phyloP scores from a whole-genome alignment of 495 filamentous ascomycete genomes.

The Aspergillus funiculosus region DNA sequence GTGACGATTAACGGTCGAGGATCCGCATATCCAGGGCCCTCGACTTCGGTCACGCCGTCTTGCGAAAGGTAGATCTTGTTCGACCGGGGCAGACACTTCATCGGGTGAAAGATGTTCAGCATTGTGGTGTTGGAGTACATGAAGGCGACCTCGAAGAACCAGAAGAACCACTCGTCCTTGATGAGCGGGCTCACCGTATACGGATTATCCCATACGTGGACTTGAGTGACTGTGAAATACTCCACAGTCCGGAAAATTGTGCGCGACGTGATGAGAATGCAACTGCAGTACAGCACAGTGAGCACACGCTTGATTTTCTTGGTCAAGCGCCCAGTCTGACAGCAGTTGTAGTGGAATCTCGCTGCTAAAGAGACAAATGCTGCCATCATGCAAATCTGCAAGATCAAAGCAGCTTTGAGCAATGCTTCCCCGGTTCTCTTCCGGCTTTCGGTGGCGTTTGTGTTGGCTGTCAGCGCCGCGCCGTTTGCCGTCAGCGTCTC shows the following conservation, averaged over 20 bases:
- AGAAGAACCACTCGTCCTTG: conserved; percentile 68
- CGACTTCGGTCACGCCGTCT: conserved; percentile 61
- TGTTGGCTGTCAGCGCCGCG: conserved; percentile 54
- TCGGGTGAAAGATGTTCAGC: conserved; percentile 59
- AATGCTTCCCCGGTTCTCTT: conserved; percentile 52
- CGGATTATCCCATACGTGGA: conserved; percentile 31
- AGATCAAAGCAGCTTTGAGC: conserved; percentile 59
- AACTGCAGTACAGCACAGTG: conserved; percentile 57
- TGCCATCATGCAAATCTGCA: conserved; percentile 60
- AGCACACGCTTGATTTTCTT: conserved; percentile 53
- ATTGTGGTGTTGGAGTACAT: conserved; percentile 60
- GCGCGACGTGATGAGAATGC: conserved; percentile 52
- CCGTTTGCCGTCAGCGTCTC: conserved; percentile 66
- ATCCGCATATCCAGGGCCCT: conserved; percentile 59
- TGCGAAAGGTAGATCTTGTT: conserved; percentile 58
- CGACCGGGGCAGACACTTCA: conserved; percentile 52
- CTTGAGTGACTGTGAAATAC: conserved; percentile 46
- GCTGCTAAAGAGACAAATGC: conserved; percentile 54
- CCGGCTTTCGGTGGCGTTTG: conserved; percentile 29
- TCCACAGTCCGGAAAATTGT: conserved; percentile 65
- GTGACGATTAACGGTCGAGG: conserved; percentile 48
- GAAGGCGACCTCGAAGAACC: conserved; percentile 59
- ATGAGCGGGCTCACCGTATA: conserved; percentile 47
- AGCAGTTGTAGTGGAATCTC: conserved; percentile 56
- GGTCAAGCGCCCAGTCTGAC: conserved; percentile 46